These are phyloP conservation scores for Hemisphaericaspora lyxosophila DNA, from an alignment of 1,139 yeast species.

Conservation along the genomic window DNA sequence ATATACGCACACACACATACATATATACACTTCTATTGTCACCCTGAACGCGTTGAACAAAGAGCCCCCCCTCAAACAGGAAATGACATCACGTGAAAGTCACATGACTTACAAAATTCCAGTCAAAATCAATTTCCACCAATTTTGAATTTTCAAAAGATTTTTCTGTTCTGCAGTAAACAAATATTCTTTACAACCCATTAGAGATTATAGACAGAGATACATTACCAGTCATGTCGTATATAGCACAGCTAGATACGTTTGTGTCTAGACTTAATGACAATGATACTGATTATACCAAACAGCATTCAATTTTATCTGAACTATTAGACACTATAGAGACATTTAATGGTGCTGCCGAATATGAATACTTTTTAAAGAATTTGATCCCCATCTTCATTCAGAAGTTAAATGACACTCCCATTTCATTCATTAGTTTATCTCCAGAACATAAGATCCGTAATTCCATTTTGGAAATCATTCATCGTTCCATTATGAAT, in stretches of 20 bases:
- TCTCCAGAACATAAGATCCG: slow-evolving; percentile 75
- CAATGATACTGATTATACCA: slow-evolving; percentile 50
- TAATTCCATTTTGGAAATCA: slow-evolving; percentile 71
- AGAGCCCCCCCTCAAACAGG: no score
- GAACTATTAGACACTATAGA: slow-evolving; percentile 88
- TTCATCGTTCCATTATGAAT: slow-evolving; percentile 80
- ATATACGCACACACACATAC: no score
- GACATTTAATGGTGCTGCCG: slow-evolving; percentile 74
- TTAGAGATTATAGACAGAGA: slow-evolving; percentile 4
- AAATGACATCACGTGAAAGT: no score
- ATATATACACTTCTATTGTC: no score
- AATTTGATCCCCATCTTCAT: slow-evolving; percentile 63
- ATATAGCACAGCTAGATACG: slow-evolving; percentile 54
- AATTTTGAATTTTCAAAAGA: no score
- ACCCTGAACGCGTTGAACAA: no score
- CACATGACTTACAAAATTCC: no score
- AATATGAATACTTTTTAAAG: slow-evolving; percentile 68
- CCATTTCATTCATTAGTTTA: slow-evolving; percentile 64
- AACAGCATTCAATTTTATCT: slow-evolving; percentile 65
- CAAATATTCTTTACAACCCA: no score
- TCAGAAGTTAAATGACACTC: slow-evolving; percentile 61
- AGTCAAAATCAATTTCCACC: no score
- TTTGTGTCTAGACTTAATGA: slow-evolving; percentile 61
- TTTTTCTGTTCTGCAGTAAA: no score
- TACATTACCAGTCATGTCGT: slow-evolving; percentile 35